Conservation (phyloP, 306 rosid species). For the Citrullus amarus region DNA sequence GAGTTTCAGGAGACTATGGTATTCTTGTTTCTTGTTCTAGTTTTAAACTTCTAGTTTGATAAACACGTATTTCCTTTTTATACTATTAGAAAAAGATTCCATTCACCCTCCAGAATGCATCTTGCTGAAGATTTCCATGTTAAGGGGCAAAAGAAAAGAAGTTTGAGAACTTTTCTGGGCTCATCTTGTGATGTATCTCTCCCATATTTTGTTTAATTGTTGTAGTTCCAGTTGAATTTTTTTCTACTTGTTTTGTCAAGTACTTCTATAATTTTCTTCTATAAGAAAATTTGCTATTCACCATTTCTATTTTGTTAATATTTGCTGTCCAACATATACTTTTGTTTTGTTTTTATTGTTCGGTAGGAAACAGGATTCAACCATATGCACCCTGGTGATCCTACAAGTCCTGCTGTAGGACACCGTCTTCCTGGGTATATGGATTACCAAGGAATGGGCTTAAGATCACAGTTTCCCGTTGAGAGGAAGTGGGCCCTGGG, state of each 20-base stretch:
- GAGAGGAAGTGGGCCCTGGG: slow-evolving; percentile 98
- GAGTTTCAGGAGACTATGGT: slow-evolving; percentile 95
- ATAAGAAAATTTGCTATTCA: background rate
- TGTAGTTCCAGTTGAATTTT: background rate
- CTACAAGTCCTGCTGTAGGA: slow-evolving; percentile 51
- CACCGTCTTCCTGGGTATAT: slow-evolving; percentile 58
- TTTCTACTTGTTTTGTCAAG: background rate
- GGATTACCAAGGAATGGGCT: slow-evolving; percentile 62
- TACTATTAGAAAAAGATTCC: background rate
- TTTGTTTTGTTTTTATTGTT: background rate
- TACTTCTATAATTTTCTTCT: background rate
- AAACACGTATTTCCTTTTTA: background rate
- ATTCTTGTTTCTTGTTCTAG: slow-evolving; percentile 10
- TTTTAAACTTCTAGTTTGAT: background rate
- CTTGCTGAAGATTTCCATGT: background rate
- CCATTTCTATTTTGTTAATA: background rate
- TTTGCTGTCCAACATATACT: background rate
- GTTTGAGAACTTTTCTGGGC: background rate
- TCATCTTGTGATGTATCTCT: background rate
- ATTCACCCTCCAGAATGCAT: background rate
- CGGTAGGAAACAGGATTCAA: slow-evolving; percentile 53
- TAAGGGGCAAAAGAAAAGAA: background rate
- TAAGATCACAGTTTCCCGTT: slow-evolving; percentile 58
- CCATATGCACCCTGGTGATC: slow-evolving; percentile 41
- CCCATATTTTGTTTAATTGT: background rate